Evolutionary conservation across 352 stramenopile genomes (phyloP).

Genomic region (Phytophthora citricola): DNA sequence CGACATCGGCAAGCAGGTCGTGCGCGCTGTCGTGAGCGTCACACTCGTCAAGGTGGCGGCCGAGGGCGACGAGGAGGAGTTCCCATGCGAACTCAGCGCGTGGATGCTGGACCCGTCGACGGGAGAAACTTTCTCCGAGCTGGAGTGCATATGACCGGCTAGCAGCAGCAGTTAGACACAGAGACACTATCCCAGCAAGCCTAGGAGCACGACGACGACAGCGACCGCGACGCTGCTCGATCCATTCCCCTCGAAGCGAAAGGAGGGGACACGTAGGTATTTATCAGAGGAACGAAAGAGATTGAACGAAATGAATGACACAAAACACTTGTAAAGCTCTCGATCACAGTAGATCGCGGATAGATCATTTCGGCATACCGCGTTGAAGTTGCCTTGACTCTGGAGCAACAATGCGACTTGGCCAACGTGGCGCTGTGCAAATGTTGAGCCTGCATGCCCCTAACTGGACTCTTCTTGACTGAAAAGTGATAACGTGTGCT

Average conservation of each 20-base stretch:
- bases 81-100: slow-evolving; percentile 71
- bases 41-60: slow-evolving; percentile 63
- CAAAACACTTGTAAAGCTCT: slow-evolving; percentile 22
- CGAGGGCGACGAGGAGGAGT: slow-evolving; percentile 55
- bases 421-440: slow-evolving; percentile 21
- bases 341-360: background rate
- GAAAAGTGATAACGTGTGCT: slow-evolving; percentile 37
- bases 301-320: slow-evolving; percentile 26
- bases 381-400: slow-evolving; percentile 27
- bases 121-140: slow-evolving; percentile 50
- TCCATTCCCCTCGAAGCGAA: slow-evolving; percentile 19
- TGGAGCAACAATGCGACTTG: slow-evolving; percentile 3
- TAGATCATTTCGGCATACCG: background rate
- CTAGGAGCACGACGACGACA: slow-evolving; percentile 29
- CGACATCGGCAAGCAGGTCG: slow-evolving; percentile 60
- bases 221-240: slow-evolving; percentile 9
- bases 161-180: slow-evolving; percentile 32
- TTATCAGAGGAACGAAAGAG: slow-evolving; percentile 40
- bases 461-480: slow-evolving; percentile 43
- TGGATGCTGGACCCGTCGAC: slow-evolving; percentile 47
- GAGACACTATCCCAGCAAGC: slow-evolving; percentile 18
- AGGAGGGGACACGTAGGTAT: slow-evolving; percentile 48
- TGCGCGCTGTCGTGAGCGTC: slow-evolving; percentile 65
- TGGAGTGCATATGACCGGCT: slow-evolving; percentile 45
- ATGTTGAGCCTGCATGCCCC: slow-evolving; percentile 26